Conservation (phyloP, 306 rosid genomes). For the Medicago truncatula region MtrunA17r5.0-ANR NC_053046.1:14710001-14710500, state of each 20-base stretch:
- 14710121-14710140: not conserved
- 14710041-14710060: slow-evolving; percentile 27
- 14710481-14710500: slow-evolving; percentile 73
- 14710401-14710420: slow-evolving; percentile 84
- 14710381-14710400: slow-evolving; percentile 87
- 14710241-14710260: slow-evolving; percentile 82
- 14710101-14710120: not conserved
- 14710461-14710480: slow-evolving; percentile 75
- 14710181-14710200: not conserved
- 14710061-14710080: not conserved
- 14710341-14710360: slow-evolving; percentile 91
- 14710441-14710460: slow-evolving; percentile 92
- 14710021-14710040: slow-evolving; percentile 10
- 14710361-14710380: slow-evolving; percentile 93
- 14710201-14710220: slow-evolving; percentile 41
- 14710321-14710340: slow-evolving; percentile 87
- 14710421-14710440: slow-evolving; percentile 72
- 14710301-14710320: slow-evolving; percentile 86
- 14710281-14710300: slow-evolving; percentile 76
- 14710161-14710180: not conserved
- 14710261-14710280: slow-evolving; percentile 86
- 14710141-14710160: not conserved
- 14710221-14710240: slow-evolving; percentile 90
- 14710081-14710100: not conserved
- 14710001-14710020: slow-evolving; percentile 52